Base-by-base conservation (phyloP, 2,329 filamentous ascomycete genomes). In the Acarospora socialis region DNA sequence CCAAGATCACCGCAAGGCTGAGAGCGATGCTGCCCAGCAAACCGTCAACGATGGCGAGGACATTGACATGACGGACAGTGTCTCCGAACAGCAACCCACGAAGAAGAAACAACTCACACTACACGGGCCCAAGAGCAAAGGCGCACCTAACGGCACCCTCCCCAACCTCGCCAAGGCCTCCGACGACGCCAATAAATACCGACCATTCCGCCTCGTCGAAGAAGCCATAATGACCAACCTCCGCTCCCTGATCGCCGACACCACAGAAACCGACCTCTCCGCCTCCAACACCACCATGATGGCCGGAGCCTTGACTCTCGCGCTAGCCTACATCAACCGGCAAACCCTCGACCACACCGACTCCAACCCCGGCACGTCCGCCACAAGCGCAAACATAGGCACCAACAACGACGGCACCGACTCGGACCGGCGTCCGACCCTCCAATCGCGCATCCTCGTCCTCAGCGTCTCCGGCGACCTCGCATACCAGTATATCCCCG, bases 261-360 rank as follows among this genome's bases (percentile, higher is more conserved):
- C 84, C 2, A 73, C 68, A 3, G 53, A 68, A 26, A 51, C 63
- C 9, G 70, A 81, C 45, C 68, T 92, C 30, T 56, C 68, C n/a
- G 54, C 60, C 5, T 73, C 75, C 15, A 77, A 76, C 4, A 87
- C 82, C 1, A 92, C 87, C 4, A 80, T 87, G 52, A 77, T 95
- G 47, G 82, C 87, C 1, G 90, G 90, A 37, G 87, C 90, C 8
- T 66, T 98, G 10, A 93, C 84, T 5, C 70, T 92, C 10, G 86
- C 90, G 4, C 72, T 98, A 3, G 73, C 81, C 35, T 80, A 93
- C 60, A 92, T 90, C 56, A 86, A 93, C 59, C 87, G 92, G 53
- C 72, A 77, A 28, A 70, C 73, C 4, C 69, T 81, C 35, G 64
- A 70, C 34, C 69, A 77, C 49, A 66, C 67, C 35, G 63, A 55